A percentile compares a stretch with the other conserved stretches of the same genome.
phyloP scores from a whole-genome alignment of 2,329 filamentous ascomycete genomes.

The Talaromyces sp. region DNA sequence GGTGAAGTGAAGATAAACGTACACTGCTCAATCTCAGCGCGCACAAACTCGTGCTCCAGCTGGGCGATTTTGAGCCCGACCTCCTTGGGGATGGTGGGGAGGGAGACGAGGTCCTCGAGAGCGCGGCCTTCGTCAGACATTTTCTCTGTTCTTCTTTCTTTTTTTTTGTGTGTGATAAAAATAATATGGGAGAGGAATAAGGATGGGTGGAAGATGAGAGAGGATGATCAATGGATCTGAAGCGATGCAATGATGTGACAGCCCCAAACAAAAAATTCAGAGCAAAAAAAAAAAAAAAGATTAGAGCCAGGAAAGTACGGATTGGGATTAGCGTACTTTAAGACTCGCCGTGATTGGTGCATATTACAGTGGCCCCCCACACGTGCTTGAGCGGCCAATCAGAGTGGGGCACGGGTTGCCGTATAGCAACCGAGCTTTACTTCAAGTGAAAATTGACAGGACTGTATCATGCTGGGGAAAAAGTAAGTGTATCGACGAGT shows the following conservation, averaged over 20 bases:
- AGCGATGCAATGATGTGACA: not conserved
- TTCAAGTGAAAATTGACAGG: not conserved
- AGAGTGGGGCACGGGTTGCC: not conserved
- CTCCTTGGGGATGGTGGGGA: conserved; percentile 44
- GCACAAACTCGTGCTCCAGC: conserved; percentile 78
- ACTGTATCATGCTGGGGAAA: too few species aligned
- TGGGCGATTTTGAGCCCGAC: conserved; percentile 58
- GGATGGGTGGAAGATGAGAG: not conserved
- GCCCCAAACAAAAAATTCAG: not conserved
- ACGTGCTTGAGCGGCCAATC: not conserved
- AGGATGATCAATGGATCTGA: not conserved
- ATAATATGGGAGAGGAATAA: not conserved
- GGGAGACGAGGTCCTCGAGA: conserved; percentile 29
- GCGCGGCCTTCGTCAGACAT: conserved; percentile 21
- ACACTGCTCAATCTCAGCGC: conserved; percentile 79
- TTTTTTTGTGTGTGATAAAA: not conserved
- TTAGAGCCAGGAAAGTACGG: not conserved
- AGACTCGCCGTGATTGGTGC: not conserved
- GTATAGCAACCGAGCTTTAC: not conserved
- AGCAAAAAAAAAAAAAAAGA: not conserved
- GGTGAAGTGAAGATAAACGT: conserved; percentile 34
- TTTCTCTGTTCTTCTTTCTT: not conserved
- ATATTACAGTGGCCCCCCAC: not conserved
- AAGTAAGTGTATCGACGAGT: too few species aligned
- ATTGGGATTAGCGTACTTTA: not conserved